Base-by-base conservation (phyloP, 495 filamentous ascomycete genomes). In the Recurvomyces mirabilis region DNA sequence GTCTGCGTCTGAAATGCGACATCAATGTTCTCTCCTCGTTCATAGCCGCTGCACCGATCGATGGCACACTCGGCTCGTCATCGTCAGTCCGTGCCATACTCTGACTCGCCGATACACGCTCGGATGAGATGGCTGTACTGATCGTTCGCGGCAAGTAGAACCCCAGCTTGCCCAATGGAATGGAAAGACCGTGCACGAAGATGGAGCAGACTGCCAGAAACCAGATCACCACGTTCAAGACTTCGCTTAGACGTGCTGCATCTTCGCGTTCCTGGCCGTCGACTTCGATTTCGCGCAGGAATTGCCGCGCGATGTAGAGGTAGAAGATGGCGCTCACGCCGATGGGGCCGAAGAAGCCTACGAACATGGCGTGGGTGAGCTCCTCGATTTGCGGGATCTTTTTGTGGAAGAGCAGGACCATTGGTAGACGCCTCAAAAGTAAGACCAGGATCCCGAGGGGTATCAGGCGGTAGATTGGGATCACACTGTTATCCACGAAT, bases 321-420 rank as follows among this genome's bases (percentile, higher is more conserved):
- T 94, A 94, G 62, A 93, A 94, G 32, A 54, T 54, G 3, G 87
- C 86, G 33, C 81, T 85, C 5, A 94, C 85, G n/a, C 89, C 88
- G 47, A 96, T 89, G 10, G 87, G 89, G 0, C 88, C 89, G 53
- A 94, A 94, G 68, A 93, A 93, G 4, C 87, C 89, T 23, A 87
- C 82, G 50, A 93, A 93, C 1, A 79, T 65, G 2, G 87, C 84
- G 48, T 93, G 84, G 9, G 68, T 66, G 6, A 74, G 52, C 30
- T 81, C 72, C 47, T 87, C 78, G 38, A 93, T 85, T 58, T 93
- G 86, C 35, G 75, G 78, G 38, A 94, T 88, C 40, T 72, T 70
- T 59, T 75, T 80, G 62, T 84, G 81, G 57, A 88, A 65, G 9
- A 71, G 72, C 25, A 84, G 73, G 14, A 94, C 70, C 46, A 83